Base-by-base conservation (phyloP, 2,329 filamentous ascomycete species). In the Dothistroma septosporum region DNA sequence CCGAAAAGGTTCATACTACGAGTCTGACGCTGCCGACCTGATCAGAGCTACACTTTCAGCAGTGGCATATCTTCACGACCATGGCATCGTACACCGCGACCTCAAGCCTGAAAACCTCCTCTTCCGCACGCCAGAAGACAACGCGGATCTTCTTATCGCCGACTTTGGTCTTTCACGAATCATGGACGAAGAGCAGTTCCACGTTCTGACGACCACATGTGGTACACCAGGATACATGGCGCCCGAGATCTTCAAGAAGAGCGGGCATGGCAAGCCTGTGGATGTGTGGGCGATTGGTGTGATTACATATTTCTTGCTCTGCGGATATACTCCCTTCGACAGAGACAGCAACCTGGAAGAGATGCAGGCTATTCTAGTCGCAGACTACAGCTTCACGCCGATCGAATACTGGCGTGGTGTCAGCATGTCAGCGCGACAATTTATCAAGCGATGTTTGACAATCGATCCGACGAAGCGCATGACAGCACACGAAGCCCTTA, bases 141-240 rank as follows among this genome's bases (percentile, higher is more conserved):
- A 97, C 72, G 92, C 94, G 53, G 94, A 99, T 77, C 83, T 99
- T 32, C 81, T 99, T 61, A 99, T 99, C 74, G 94, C 94, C 64
- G 94, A 99, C 75, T 99, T 99, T 76, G 94, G 94, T 10, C 81
- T 99, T 54, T 94, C 89, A 28, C 86, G 94, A 61, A 97, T 99
- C 77, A 97, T 99, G 93, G 94, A 99, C 73, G 94, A 97, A 77
- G 92, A 97, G 77, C 91, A 96, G 74, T 97, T 97, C 76, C 94
- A 97, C 74, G 93, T 97, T 32, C 80, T 99, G 64, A 99, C 94
- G 11, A 99, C 94, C 0, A 99, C 94, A 1, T 99, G 94, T 75
- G 94, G 94, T 61, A 99, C 94, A 1, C 94, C 94, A 3, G 94
- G 94, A 53, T 99, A 99, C 78, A 99, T 99, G 94, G 94, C 94